These are phyloP conservation scores for Penicillium atrosanguineum DNA, from an alignment of 495 filamentous ascomycete genomes.

Conservation along the genomic window DNA sequence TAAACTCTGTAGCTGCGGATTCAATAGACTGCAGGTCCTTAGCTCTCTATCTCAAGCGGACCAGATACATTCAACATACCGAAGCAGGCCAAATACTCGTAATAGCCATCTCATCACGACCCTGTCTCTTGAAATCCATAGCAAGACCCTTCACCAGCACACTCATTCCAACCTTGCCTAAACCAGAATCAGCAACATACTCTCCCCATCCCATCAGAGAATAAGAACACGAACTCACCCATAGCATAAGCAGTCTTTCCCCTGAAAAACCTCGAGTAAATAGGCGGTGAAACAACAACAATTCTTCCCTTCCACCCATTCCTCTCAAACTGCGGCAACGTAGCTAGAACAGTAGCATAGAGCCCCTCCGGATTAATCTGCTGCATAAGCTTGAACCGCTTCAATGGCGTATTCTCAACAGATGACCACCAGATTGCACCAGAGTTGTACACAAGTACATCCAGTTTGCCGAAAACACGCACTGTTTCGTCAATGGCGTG, in stretches of 20 bases:
- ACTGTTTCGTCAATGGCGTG: constrained; percentile 60
- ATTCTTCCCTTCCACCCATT: constrained; percentile 60
- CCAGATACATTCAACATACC: constrained; percentile 43
- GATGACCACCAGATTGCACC: constrained; percentile 87
- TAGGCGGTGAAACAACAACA: constrained; percentile 80
- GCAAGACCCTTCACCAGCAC: constrained; percentile 77
- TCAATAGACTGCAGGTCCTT: constrained; percentile 54
- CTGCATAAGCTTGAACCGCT: constrained; percentile 82
- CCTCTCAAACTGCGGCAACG: constrained; percentile 58
- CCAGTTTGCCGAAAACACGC: constrained; percentile 59
- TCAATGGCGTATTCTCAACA: constrained; percentile 69
- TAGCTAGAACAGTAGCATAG: constrained; percentile 60
- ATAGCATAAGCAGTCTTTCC: constrained; percentile 88
- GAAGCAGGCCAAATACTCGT: constrained; percentile 80
- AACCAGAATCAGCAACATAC: neutral
- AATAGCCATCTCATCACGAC: constrained; percentile 65
- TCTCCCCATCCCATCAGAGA: neutral
- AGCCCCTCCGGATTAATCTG: constrained; percentile 72
- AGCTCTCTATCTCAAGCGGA: neutral
- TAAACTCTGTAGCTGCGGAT: constrained; percentile 63
- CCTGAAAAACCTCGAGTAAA: constrained; percentile 80
- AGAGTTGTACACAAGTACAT: constrained; percentile 78
- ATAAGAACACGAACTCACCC: constrained; percentile 46
- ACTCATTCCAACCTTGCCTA: constrained; percentile 76
- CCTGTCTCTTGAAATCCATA: constrained; percentile 76